Percentiles rank a stretch among this genome's conserved stretches.
phyloP scores from a whole-genome alignment of 768 basidiomycete genomes.

The Auricularia cornea region DNA sequence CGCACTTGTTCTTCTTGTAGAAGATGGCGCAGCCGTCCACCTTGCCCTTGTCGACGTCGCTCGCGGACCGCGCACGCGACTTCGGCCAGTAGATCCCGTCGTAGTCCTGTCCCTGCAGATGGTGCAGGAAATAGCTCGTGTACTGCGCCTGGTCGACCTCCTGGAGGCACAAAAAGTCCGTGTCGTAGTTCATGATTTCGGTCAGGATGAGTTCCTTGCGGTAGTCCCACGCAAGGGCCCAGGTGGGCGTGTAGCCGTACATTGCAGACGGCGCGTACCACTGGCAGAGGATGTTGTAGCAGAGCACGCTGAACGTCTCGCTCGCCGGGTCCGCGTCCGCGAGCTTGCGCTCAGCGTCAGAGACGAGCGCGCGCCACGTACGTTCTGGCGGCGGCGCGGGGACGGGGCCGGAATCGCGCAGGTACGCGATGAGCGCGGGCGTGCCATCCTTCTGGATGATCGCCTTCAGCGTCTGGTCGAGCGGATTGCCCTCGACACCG shows the following conservation, averaged over 20 bases:
- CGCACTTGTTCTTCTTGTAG: constrained; percentile 77
- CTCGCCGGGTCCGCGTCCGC: constrained; percentile 51
- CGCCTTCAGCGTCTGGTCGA: constrained; percentile 65
- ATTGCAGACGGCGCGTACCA: constrained; percentile 77
- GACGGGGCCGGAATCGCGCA: constrained; percentile 89
- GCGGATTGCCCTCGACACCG: constrained; percentile 91
- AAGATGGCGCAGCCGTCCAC: constrained; percentile 98
- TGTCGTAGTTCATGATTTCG: constrained; percentile 70
- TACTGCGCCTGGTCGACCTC: constrained; percentile 92
- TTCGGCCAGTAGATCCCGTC: constrained; percentile 90
- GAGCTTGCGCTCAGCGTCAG: constrained; percentile 50
- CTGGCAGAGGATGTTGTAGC: constrained; percentile 94
- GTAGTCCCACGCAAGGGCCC: constrained; percentile 96
- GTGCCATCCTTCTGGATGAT: constrained; percentile 96
- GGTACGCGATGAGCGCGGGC: constrained; percentile 70
- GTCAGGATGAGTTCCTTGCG: constrained; percentile 80
- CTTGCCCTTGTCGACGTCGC: constrained; percentile 68
- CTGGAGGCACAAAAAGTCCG: constrained; percentile 91
- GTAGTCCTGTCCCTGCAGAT: constrained; percentile 68
- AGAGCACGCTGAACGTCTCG: constrained; percentile 75
- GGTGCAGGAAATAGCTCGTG: constrained; percentile 80
- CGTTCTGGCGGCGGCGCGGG: constrained; percentile 76
- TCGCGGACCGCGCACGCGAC: constrained; percentile 90
- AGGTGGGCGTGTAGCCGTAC: constrained; percentile 94
- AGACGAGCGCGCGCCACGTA: constrained; percentile 58